Evolutionary conservation across 2,329 filamentous ascomycete genomes (phyloP).

Genomic region (Cucurbitaria berberidis): DNA sequence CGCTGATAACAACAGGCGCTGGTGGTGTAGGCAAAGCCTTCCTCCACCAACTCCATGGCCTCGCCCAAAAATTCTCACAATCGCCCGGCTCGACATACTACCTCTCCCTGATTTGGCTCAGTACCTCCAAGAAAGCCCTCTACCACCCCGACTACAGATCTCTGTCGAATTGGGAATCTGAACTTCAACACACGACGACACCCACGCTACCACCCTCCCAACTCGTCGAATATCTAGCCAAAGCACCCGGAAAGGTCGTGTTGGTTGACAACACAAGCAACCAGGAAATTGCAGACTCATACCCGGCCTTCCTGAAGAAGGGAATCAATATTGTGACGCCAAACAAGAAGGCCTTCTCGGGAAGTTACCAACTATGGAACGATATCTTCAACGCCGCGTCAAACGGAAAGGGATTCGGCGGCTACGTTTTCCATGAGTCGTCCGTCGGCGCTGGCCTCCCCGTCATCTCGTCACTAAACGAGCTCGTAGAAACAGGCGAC

Average conservation of each 20-base stretch:
- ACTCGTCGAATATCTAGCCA: constrained; percentile 77
- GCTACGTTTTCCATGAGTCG: constrained; percentile 92
- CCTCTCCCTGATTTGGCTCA: constrained; percentile 82
- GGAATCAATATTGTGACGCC: constrained; percentile 93
- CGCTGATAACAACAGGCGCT: constrained; percentile 64
- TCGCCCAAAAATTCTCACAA: constrained; percentile 65
- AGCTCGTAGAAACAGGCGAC: constrained; percentile 93
- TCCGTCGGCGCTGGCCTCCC: constrained; percentile 93
- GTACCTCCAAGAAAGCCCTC: constrained; percentile 82
- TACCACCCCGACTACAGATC: constrained; percentile 75
- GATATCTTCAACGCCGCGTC: constrained; percentile 80
- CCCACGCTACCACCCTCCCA: constrained; percentile 71
- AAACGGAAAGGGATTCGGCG: constrained; percentile 66
- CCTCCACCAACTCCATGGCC: constrained; percentile 76
- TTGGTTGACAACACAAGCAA: constrained; percentile 97
- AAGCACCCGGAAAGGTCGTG: constrained; percentile 77
- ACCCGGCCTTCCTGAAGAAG: constrained; percentile 78
- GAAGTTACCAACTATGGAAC: constrained; percentile 80
- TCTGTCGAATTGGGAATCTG: constrained; percentile 64
- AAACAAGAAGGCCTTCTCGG: constrained; percentile 98
- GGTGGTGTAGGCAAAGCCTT: constrained; percentile 94
- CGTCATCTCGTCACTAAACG: constrained; percentile 89
- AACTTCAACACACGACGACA: constrained; percentile 68
- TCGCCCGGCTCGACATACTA: constrained; percentile 65
- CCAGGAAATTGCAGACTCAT: constrained; percentile 80